Conservation (phyloP, 257 asterid species). For the Leonotis leonurus region DNA sequence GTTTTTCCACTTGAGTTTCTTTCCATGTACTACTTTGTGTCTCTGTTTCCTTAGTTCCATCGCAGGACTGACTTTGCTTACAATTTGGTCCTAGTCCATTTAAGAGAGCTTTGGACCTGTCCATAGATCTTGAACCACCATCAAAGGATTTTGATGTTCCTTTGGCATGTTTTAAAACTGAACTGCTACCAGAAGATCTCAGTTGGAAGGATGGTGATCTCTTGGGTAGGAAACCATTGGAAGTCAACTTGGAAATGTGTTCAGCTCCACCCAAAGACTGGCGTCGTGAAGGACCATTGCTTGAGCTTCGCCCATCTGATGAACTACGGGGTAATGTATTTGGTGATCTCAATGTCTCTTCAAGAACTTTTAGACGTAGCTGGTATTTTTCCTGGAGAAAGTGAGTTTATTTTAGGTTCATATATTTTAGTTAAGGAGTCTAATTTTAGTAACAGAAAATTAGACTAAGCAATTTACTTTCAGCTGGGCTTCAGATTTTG, state of each 20-base stretch:
- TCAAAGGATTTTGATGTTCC: constrained; percentile 97
- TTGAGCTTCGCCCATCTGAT: constrained; percentile 65
- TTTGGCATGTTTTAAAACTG: constrained; percentile 89
- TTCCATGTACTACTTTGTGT: constrained; percentile 31
- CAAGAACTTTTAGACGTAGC: constrained; percentile 71
- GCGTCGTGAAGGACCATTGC: constrained; percentile 76
- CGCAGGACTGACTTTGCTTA: constrained; percentile 36
- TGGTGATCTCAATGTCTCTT: constrained; percentile 81
- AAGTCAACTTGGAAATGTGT: constrained; percentile 63
- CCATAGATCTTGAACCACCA: constrained; percentile 87
- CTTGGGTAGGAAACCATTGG: constrained; percentile 84
- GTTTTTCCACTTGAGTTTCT: constrained; percentile 58
- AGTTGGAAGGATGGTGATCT: constrained; percentile 85
- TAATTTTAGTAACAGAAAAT: too few relatives aligned
- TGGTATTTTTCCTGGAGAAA: constrained; percentile 80
- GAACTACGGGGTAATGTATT: constrained; percentile 49
- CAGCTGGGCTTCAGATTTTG: constrained; percentile 73
- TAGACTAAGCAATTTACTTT: too few relatives aligned
- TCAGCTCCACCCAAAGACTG: constrained; percentile 95
- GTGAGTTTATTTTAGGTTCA: constrained; percentile 18
- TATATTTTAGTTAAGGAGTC: background rate
- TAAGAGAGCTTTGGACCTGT: constrained; percentile 72
- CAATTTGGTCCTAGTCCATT: constrained; percentile 84
- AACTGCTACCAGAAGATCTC: constrained; percentile 85
- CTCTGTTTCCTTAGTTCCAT: constrained; percentile 63